Evolutionary conservation across 768 basidiomycete species (phyloP).

Genomic region (Leucosporidium scottii): DNA sequence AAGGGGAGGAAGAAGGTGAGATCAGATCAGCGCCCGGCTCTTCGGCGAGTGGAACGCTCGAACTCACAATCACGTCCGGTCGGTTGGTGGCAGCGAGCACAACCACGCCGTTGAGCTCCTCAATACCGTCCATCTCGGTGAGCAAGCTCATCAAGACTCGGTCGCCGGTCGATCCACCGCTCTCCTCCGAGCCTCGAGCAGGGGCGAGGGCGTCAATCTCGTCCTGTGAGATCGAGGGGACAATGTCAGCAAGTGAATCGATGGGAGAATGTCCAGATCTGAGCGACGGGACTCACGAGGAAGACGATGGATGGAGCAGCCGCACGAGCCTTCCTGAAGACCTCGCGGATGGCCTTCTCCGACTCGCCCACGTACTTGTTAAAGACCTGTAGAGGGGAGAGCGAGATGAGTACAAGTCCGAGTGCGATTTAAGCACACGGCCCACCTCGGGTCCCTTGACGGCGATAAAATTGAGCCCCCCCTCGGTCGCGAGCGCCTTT

Average conservation of each 20-base stretch:
- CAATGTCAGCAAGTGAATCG: background rate
- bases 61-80: conserved; percentile 71
- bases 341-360: conserved; percentile 86
- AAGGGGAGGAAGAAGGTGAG: background rate
- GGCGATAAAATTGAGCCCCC: conserved; percentile 87
- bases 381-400: conserved; percentile 55
- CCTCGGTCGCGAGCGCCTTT: conserved; percentile 96
- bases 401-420: background rate
- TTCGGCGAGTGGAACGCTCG: conserved; percentile 38
- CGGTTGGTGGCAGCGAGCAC: conserved; percentile 93
- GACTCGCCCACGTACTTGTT: conserved; percentile 98
- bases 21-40: background rate
- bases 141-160: conserved; percentile 87
- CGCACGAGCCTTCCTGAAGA: conserved; percentile 88
- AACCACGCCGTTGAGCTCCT: conserved; percentile 89
- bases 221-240: conserved; percentile 53
- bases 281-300: conserved; percentile 57
- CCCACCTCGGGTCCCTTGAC: conserved; percentile 94
- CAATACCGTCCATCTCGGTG: conserved; percentile 98
- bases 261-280: background rate
- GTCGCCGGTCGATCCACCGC: conserved; percentile 56
- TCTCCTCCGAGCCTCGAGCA: conserved; percentile 57
- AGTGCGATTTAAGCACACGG: background rate
- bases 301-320: conserved; percentile 94
- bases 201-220: conserved; percentile 92